Conservation (phyloP, 1,139 yeast species). For the Yamadazyma mexicana region DNA sequence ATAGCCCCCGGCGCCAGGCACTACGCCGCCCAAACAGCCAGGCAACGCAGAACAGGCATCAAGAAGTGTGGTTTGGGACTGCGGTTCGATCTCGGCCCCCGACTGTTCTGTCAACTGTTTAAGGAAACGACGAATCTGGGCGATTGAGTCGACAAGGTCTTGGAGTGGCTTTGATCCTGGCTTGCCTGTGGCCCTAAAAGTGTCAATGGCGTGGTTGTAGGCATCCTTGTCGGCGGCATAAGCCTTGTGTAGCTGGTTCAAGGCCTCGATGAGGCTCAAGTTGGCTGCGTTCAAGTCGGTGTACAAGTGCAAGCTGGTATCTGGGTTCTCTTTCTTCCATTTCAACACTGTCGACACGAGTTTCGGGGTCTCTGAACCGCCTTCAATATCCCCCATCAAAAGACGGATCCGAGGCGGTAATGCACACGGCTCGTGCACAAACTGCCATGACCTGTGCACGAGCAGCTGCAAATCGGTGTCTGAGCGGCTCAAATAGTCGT, state of each 20-base stretch:
- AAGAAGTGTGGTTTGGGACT: slow-evolving; percentile 68
- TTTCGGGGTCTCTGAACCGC: slow-evolving; percentile 93
- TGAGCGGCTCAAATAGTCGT: slow-evolving; percentile 32
- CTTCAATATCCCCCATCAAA: slow-evolving; percentile 89
- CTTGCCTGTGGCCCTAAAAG: slow-evolving; percentile 5
- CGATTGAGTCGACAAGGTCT: slow-evolving; percentile 37
- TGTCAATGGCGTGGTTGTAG: slow-evolving; percentile 17
- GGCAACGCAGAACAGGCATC: slow-evolving; percentile 54
- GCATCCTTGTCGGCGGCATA: slow-evolving; percentile 21
- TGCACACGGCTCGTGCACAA: slow-evolving; percentile 50
- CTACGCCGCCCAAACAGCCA: slow-evolving; percentile 92
- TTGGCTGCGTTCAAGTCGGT: slow-evolving; percentile 58
- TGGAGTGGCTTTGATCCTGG: slow-evolving; percentile 14
- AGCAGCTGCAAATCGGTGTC: slow-evolving; percentile 26
- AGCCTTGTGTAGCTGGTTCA: slow-evolving; percentile 40
- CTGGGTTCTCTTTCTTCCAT: slow-evolving; percentile 64
- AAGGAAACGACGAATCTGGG: slow-evolving; percentile 53
- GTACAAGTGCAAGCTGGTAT: slow-evolving; percentile 54
- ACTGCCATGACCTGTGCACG: slow-evolving; percentile 60
- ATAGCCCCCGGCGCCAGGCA: slow-evolving; percentile 98
- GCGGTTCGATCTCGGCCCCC: slow-evolving; percentile 89
- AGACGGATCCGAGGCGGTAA: slow-evolving; percentile 69
- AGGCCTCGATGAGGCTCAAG: slow-evolving; percentile 49
- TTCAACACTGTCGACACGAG: slow-evolving; percentile 71
- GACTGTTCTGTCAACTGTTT: slow-evolving; percentile 61